Base-by-base conservation (phyloP, 1,139 yeast genomes). In the Pichia sp. region DNA sequence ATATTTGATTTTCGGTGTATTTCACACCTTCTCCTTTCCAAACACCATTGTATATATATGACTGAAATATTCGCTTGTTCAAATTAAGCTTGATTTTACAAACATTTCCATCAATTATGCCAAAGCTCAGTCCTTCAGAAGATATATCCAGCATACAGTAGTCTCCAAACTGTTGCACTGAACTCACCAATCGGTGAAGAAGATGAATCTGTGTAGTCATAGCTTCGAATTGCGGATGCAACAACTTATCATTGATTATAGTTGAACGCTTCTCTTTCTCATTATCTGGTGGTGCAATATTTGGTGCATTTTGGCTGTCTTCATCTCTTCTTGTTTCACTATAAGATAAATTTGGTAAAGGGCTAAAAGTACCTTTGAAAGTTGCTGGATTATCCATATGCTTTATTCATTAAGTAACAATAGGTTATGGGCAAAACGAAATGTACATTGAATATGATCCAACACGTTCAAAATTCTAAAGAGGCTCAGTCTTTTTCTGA, bases 161-260 rank as follows among this genome's bases (percentile, higher is more conserved):
- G 12, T 53, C 46, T 2, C 63, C 63, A 48, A 59, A 56, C 12
- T 55, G 47, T 10, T 50, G 44, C 8, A 59, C 48, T 3, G 61
- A 50, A 15, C 52, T 50, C 17, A 55, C 48, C 31, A 57, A 32
- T 18, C 52, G 53, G 40, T 55, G 48, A 4, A 57, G 44, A 9
- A 53, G 31, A 2, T 45, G 38, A 11, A 57, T 51, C 28, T 53
- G 51, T 25, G 36, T 39, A 2, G 57, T 56, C 4, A 56, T 53
- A 3, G 59, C 59, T 18, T 52, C 45, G 41, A 57, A 56, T 31
- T 41, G 45, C 15, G 44, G 43, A 20, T 17, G 11, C 10, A 28
- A 28, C 12, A 18, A 6, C 18, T 28, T 28, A n/a, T 28, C 32
- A 17, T 28, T 18, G 11, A 28, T 28, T 17, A 14, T 18, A 9